These are phyloP conservation scores for Cucurbitaria berberidis DNA, from an alignment of 2,329 filamentous ascomycete species.

Conservation along the genomic window DNA sequence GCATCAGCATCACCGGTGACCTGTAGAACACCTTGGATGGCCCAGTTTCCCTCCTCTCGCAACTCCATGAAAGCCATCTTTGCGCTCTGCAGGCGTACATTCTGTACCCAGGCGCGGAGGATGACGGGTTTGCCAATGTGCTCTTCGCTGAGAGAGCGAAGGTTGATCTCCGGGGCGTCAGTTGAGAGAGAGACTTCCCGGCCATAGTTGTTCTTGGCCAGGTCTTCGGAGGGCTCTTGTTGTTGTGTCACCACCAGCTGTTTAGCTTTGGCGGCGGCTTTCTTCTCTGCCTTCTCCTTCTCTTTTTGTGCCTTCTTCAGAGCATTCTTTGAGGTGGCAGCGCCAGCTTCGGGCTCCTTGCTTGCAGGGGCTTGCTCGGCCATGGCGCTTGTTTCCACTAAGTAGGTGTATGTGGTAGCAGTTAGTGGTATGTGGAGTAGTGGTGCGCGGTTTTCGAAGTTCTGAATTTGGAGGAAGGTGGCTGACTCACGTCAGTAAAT, in stretches of 20 bases:
- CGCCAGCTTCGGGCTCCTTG: too few relatives aligned
- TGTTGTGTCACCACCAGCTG: constrained; percentile 59
- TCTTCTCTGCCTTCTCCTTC: constrained; percentile 40
- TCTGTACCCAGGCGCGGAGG: constrained; percentile 83
- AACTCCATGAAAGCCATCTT: constrained; percentile 93
- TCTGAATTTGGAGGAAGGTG: too few relatives aligned
- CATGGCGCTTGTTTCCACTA: too few relatives aligned
- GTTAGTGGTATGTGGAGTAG: too few relatives aligned
- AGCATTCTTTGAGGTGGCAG: constrained; percentile 1
- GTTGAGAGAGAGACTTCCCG: constrained; percentile 66
- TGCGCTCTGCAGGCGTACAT: constrained; percentile 83
- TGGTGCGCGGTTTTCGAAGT: too few relatives aligned
- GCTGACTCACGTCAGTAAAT: too few relatives aligned
- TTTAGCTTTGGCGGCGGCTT: constrained; percentile 47
- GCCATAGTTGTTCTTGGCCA: constrained; percentile 81
- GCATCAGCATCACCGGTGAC: constrained; percentile 87
- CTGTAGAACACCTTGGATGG: constrained; percentile 73
- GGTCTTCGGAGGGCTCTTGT: constrained; percentile 70
- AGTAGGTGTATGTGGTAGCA: too few relatives aligned
- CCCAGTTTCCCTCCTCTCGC: too few relatives aligned
- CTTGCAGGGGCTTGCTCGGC: too few relatives aligned
- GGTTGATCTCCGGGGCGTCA: constrained; percentile 61
- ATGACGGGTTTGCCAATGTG: constrained; percentile 66
- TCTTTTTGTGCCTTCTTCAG: constrained; percentile 1
- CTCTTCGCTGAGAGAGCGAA: constrained; percentile 54